Evolutionary conservation across 208 protist genomes (phyloP), one percentile per base, ranked within the genome.

Genomic region (Trypanosoma platydactyli): DNA sequence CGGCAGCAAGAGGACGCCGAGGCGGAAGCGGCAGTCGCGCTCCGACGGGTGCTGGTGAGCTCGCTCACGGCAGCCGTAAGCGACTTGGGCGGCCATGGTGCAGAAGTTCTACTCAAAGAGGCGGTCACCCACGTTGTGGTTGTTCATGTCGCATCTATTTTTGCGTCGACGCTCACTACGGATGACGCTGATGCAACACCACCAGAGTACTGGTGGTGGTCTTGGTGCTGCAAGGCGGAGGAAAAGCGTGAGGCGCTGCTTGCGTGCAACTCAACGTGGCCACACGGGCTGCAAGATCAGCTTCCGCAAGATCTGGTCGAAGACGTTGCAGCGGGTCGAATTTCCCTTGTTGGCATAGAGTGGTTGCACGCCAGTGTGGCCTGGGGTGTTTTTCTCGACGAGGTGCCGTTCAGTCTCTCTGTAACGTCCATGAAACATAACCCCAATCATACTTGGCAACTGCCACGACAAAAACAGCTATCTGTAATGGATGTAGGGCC

Each of bases 311-410:
- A 38, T 24, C 52, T 67, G 38, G 50, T 73, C 1, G 18, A 66
- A 33, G 1, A 62, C 24, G 56, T 51, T 18, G 63, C 76, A 3
- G 54, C 46, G 15, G 74, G 78, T 3, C 59, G 70, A 24, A 25
- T 89, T 4, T 78, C 74, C 6, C n/a, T 88, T 2, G 82, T 93
- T 6, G 64, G 35, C 4, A 49, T 79, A 0, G 64, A 60, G 6
- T 93, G 84, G 81, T 61, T 93, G 11, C 76, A 71, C 3, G 69
- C 59, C 4, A 86, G 81, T 53, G 65, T 80, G 15, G 57, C 68
- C 35, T 93, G 84, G 81, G 87, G 87, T 30, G 58, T 75, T 1
- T 93, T 93, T 64, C 64, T 93, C 0, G 82, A 88, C 48, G 87
- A 93, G 42, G 52, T 35, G 15, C 52, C 59, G 22, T 73, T 44